These are phyloP conservation scores for Vaccinium darrowii DNA, from an alignment of 148 eudicot genomes.

Conservation along the genomic window DNA sequence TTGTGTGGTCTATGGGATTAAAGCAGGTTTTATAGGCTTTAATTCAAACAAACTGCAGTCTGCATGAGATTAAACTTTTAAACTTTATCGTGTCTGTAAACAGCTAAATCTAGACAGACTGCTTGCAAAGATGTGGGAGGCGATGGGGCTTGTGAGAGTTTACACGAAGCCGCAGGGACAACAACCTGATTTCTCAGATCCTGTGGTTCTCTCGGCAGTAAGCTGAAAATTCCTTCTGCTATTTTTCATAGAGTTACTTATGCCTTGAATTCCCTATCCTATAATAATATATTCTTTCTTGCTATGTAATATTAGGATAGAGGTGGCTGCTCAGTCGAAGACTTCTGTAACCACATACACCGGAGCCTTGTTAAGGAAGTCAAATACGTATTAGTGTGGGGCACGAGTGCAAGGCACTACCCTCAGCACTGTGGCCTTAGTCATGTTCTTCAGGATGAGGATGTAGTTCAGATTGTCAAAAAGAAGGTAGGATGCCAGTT, in stretches of 20 bases:
- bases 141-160: conserved; percentile 97
- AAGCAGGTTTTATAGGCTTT: not conserved
- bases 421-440: conserved; percentile 97
- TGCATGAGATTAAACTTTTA: not conserved
- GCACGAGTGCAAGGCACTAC: conserved; percentile 88
- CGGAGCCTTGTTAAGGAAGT: conserved; percentile 88
- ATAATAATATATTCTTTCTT: conserved; percentile 6
- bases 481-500: conserved; percentile 59
- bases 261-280: not conserved
- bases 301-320: conserved; percentile 60
- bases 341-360: conserved; percentile 93
- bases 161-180: conserved; percentile 99
- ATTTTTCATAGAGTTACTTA: not conserved
- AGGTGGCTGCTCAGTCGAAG: conserved; percentile 91
- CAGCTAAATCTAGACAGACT: conserved; percentile 97
- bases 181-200: conserved; percentile 96
- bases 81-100: conserved; percentile 20
- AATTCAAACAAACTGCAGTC: not conserved
- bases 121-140: conserved; percentile 97
- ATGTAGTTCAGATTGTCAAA: conserved; percentile 96
- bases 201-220: conserved; percentile 95
- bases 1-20: not conserved
- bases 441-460: conserved; percentile 91
- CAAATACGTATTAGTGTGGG: conserved; percentile 94
- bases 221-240: conserved; percentile 25